phyloP scores from a whole-genome alignment of 805 yeast species.

The Yueomyces sinensis region DNA sequence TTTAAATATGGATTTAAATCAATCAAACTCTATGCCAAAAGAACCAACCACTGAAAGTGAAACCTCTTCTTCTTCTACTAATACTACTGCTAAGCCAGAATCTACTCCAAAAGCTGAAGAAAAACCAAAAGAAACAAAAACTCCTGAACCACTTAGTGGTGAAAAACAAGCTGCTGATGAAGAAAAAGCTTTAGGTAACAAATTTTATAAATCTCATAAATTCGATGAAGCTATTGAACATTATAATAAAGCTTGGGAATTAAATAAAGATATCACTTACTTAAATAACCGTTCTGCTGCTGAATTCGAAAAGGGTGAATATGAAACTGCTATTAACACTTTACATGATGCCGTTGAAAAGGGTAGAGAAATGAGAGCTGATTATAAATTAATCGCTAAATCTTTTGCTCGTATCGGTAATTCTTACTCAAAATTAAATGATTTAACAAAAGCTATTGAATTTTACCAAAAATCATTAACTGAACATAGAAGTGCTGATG shows the following conservation, averaged over 20 bases:
- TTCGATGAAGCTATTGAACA: conserved; percentile 87
- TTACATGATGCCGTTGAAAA: conserved; percentile 74
- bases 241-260: conserved; percentile 78
- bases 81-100: conserved; percentile 7
- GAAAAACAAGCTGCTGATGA: conserved; percentile 44
- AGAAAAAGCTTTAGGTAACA: conserved; percentile 76
- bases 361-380: conserved; percentile 83
- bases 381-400: conserved; percentile 83
- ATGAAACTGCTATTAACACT: conserved; percentile 70
- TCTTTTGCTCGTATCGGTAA: conserved; percentile 88
- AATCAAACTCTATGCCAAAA: conserved; percentile 18
- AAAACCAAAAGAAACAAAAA: conserved; percentile 20
- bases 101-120: conserved; percentile 7
- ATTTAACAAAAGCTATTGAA: conserved; percentile 60
- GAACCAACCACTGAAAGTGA: conserved; percentile 4
- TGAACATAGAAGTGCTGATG: conserved; percentile 94
- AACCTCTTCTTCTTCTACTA: conserved; percentile 21
- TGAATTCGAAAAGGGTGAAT: conserved; percentile 89
- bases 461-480: conserved; percentile 83
- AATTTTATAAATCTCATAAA: conserved; percentile 69
- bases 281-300: conserved; percentile 97
- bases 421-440: conserved; percentile 60
- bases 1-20: conserved; percentile 31
- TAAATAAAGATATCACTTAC: conserved; percentile 75
- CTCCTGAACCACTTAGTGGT: conserved; percentile 23